phyloP scores from a whole-genome alignment of 2,329 filamentous ascomycete genomes.

The Colletotrichum sojae region DNA sequence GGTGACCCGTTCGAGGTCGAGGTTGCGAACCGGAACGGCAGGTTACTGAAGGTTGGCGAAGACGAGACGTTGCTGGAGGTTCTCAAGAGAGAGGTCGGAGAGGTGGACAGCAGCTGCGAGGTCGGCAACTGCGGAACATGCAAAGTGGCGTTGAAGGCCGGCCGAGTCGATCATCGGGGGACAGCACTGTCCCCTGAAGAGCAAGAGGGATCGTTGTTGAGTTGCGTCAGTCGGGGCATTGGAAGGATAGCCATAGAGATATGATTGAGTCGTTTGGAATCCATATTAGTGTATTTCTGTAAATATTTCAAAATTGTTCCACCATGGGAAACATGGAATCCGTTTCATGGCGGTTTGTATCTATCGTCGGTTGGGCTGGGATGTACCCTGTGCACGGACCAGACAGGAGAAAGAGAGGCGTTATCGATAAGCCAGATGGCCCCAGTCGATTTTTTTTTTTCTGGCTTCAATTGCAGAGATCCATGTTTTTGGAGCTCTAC shows the following conservation, averaged over 20 bases:
- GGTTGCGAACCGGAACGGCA: constrained; percentile 57
- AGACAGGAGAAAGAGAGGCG: too few relatives aligned
- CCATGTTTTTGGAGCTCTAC: constrained; percentile 24
- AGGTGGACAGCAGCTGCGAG: constrained; percentile 65
- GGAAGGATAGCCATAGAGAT: constrained; percentile 65
- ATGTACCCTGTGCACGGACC: too few relatives aligned
- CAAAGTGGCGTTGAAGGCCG: constrained; percentile 58
- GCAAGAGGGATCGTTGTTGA: constrained; percentile 60
- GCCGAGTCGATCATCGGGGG: constrained; percentile 64
- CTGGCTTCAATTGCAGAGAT: constrained; percentile 1
- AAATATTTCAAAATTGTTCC: too few relatives aligned
- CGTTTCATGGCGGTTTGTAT: too few relatives aligned
- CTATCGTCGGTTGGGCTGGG: too few relatives aligned
- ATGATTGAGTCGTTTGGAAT: constrained; percentile 44
- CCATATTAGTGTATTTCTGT: too few relatives aligned
- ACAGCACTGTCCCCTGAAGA: constrained; percentile 62
- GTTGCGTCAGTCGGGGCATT: constrained; percentile 67
- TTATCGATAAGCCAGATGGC: constrained; percentile 20
- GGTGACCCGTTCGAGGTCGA: constrained; percentile 74
- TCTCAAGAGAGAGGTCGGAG: constrained; percentile 58
- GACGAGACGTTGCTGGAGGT: constrained; percentile 67
- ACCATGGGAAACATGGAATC: too few relatives aligned
- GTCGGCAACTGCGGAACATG: constrained; percentile 70
- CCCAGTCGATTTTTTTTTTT: constrained; percentile 27
- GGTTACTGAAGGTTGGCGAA: constrained; percentile 59